Base-by-base conservation (phyloP, 1,284 basidiomycete species). In the Sanguinoderma infundibulare region DNA sequence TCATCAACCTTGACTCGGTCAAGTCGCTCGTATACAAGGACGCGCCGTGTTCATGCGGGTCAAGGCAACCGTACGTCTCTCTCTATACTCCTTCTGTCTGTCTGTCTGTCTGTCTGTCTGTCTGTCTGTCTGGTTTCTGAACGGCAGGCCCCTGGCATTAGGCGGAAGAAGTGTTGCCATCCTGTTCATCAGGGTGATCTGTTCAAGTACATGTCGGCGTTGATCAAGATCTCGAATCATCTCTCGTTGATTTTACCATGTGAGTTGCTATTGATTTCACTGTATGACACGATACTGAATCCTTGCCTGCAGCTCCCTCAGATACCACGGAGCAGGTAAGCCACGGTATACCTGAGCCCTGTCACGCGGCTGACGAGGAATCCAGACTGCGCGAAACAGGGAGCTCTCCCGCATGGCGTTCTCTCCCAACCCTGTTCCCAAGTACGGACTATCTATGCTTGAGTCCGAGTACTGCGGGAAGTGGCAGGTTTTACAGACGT, bases 141-240 rank as follows among this genome's bases (percentile, higher is more conserved):
- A 7, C 8, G 32, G 7, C 34, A 40, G 12, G 32, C 24, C 6
- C 17, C 8, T 46, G 3, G 2, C 42, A 36, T 44, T 64, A 92
- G 90, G 62, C 83, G 86, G 30, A 87, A 85, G 67, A 76, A 78
- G 10, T 94, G 92, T 62, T 90, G 88, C 67, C 78, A 87, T 71
- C 82, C 82, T 5, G 84, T 84, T 49, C 82, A 85, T 14, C 76
- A 81, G 22, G 86, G 83, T 0, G 87, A 89, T 59, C 78, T 90
- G 15, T 87, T 95, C 72, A 85, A 84, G 69, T 93, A 87, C 70
- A 89, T 92, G 77, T 86, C 87, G 2, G 81, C 93, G 15, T 77
- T 96, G 56, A 90, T 94, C 73, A 93, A 94, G 73, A 80, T 95
- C 8, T 91, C 92, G 6, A 96, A 96, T 69, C 94, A 96, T 69